Base-by-base conservation (phyloP, 495 filamentous ascomycete species). In the Penicillium odoratum region DNA sequence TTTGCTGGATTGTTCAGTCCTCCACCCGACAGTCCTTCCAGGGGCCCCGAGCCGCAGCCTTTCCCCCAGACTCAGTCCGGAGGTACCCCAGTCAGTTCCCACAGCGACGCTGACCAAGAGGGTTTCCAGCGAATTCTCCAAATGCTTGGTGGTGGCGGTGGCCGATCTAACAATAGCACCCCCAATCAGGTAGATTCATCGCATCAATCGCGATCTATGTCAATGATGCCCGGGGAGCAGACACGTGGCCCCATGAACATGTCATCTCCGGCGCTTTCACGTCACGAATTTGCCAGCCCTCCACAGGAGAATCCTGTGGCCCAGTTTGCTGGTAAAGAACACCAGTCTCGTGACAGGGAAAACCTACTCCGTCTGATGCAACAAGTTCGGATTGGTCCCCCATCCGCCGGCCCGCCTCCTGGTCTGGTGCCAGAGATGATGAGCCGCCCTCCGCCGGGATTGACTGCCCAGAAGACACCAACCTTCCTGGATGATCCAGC, bases 121-220 rank as follows among this genome's bases (percentile, higher is more conserved):
- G 94, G 90, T 1, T 98, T 98, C 69, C 88, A 93, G 57, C 84
- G 87, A 46, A 88, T 98, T 42, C 74, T 98, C 33, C 83, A 89
- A 58, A 95, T 97, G 81, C 83, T 98, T 38, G 83, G 78, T 53
- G 80, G 81, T 7, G 79, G 71, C 43, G 56, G 52, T 30, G 53
- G 47, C 26, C 75, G 70, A 38, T 78, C 76, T 4, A 66, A 67
- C 47, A 79, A 71, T 61, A 58, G 64, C 21, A 80, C 78, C 5
- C 76, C 78, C 52, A 69, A 76, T 33, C 69, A 74, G 26, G 65
- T 65, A 43, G 62, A 57, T 30, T 33, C 51, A 15, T 40, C 56
- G 28, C 73, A 75, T 45, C 59, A 67, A 43, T 63, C 68, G 49
- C 70, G 67, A 8, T 61, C 65, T 26, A 55, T 67, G 7, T 66